Percentiles rank a stretch among this genome's conserved stretches.
phyloP scores from a whole-genome alignment of 345 rosid species.

The Eucalyptus curtisii region DNA sequence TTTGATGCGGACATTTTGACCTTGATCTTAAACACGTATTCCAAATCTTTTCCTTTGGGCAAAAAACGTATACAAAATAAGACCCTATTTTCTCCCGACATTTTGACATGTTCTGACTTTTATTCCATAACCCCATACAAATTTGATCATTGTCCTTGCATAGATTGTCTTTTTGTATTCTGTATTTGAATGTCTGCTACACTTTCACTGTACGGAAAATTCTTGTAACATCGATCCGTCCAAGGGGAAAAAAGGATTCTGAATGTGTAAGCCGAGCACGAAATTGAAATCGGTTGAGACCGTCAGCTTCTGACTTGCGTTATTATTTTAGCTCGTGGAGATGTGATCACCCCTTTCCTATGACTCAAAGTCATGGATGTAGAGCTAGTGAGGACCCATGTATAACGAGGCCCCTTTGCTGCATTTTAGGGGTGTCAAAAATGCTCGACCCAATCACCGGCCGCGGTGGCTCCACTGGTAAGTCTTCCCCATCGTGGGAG shows the following conservation, averaged over 20 bases:
- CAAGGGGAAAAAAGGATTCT: neutral
- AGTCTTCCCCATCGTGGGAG: too few relatives aligned
- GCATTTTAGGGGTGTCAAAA: neutral
- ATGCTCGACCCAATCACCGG: neutral
- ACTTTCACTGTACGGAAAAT: neutral
- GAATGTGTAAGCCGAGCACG: neutral
- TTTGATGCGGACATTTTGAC: neutral
- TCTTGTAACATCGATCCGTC: neutral
- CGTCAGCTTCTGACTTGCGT: neutral
- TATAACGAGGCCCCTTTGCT: neutral
- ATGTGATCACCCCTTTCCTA: neutral
- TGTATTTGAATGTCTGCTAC: neutral
- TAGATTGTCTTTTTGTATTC: neutral
- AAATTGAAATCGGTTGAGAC: neutral
- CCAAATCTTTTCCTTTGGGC: neutral
- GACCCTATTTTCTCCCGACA: neutral
- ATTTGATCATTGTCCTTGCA: neutral
- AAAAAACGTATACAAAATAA: neutral
- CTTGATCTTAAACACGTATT: neutral
- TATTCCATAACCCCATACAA: too few relatives aligned
- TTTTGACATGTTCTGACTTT: neutral
- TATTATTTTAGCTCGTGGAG: neutral
- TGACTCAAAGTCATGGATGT: neutral
- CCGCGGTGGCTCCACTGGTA: too few relatives aligned
- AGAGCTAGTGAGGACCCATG: neutral